These are phyloP conservation scores for Populus ilicifolia DNA, from an alignment of 345 rosid species.

Conservation along the genomic window DNA sequence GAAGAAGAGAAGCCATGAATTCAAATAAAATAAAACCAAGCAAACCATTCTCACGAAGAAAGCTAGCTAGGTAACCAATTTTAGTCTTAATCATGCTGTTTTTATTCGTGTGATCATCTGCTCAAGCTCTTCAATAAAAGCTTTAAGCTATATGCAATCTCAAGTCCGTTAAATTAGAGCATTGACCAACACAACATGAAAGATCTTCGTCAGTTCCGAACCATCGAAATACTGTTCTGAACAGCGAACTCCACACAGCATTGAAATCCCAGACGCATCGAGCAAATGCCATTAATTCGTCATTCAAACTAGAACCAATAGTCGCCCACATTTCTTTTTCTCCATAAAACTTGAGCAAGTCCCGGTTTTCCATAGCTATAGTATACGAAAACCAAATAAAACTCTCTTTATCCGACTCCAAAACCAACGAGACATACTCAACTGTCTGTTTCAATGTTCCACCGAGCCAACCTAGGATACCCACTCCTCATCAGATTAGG, in stretches of 20 bases:
- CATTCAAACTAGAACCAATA: too few relatives aligned
- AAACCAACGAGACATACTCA: constrained; percentile 16
- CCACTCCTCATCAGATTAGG: constrained; percentile 16
- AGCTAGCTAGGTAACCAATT: background rate
- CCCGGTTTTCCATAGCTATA: constrained; percentile 1
- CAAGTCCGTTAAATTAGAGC: too few relatives aligned
- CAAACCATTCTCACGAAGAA: constrained; percentile 8
- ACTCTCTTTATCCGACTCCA: constrained; percentile 23
- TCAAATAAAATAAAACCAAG: constrained; percentile 13
- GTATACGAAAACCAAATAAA: background rate
- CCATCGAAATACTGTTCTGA: too few relatives aligned
- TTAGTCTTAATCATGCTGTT: too few relatives aligned
- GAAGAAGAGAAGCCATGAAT: too few relatives aligned
- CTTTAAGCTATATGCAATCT: too few relatives aligned
- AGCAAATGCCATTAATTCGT: too few relatives aligned
- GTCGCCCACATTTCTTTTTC: background rate
- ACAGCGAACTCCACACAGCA: too few relatives aligned
- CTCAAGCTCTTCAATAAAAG: too few relatives aligned
- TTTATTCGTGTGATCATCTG: background rate
- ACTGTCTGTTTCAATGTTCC: constrained; percentile 20
- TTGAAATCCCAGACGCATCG: too few relatives aligned
- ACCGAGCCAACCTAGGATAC: constrained; percentile 31
- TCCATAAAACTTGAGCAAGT: constrained; percentile 16
- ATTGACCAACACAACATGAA: too few relatives aligned
- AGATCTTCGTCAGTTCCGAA: too few relatives aligned